These are phyloP conservation scores for Actinidia arguta DNA, from an alignment of 179 eudicot species.

Conservation along the genomic window DNA sequence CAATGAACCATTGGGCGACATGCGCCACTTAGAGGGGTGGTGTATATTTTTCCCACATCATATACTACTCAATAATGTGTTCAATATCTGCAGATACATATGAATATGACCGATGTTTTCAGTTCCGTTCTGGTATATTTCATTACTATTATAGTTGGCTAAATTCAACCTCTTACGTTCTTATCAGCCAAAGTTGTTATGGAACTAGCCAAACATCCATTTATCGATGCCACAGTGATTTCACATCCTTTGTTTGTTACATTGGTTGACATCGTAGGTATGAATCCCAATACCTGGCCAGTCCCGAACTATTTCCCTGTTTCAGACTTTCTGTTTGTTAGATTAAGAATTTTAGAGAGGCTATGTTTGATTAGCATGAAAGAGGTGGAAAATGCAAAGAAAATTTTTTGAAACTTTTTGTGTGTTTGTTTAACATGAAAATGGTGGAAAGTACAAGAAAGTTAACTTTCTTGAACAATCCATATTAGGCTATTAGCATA, in stretches of 20 bases:
- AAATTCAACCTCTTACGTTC: not conserved
- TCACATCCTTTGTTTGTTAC: conserved; percentile 51
- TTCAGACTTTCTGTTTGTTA: not conserved
- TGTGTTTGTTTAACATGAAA: not conserved
- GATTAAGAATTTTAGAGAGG: not conserved
- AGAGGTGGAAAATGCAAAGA: too few species aligned
- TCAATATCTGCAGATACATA: not conserved
- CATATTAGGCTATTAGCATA: too few species aligned
- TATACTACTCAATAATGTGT: too few species aligned
- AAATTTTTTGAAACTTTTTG: not conserved
- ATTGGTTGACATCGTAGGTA: conserved; percentile 54
- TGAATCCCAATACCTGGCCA: not conserved
- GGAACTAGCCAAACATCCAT: conserved; percentile 41
- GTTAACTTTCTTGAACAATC: not conserved
- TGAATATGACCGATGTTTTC: not conserved
- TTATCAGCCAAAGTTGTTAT: conserved; percentile 52
- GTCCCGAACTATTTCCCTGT: not conserved
- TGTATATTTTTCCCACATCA: too few species aligned
- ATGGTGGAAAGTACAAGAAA: not conserved
- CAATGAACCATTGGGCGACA: too few species aligned
- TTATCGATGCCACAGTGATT: conserved; percentile 41
- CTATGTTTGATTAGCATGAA: too few species aligned
- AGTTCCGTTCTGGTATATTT: not conserved
- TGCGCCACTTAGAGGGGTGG: too few species aligned
- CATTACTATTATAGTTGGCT: not conserved